Evolutionary conservation across 768 basidiomycete genomes (phyloP), one percentile per base, ranked within the genome.

Genomic region (Suillus variegatus): DNA sequence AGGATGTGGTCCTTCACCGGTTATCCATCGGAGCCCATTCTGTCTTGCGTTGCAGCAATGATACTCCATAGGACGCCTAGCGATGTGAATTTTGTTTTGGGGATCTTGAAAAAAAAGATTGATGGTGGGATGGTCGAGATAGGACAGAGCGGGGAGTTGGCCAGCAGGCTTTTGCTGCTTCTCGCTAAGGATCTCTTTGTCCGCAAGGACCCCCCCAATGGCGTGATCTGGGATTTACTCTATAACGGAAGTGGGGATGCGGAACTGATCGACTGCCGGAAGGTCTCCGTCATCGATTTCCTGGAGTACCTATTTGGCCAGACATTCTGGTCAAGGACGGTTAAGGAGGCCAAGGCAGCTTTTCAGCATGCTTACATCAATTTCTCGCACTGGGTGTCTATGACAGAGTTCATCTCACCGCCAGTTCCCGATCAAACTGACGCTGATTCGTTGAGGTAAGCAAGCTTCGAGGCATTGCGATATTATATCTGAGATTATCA

Each of bases 11-110:
- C 56, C 22, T 69, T 64, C 20, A 67, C 70, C 10, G 52, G 35
- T 14, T 69, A 70, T 47, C 65, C 71, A 16, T 71, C 67, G 14
- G 69, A 72, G 36, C 67, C 69, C 12, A 32, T 69, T 18, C n/a
- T 71, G 32, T 71, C 70, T 1, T 69, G 58, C 20, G 47, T 61
- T 16, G 66, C 68, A 1, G 65, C 57, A 20, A 13, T 2, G 5
- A 2, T 49, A 6, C 25, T 55, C 14, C 41, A 61, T 22, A 4
- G 36, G 12, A 8, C 13, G 5, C 3, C 16, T 14, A 6, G 3
- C 7, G 2, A n/a, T 3, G 38, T 60, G 40, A 2, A 0, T 3
- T 5, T 3, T 1, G 28, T 20, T 12, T 46, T 66, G 43, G 0
- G 3, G 5, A 12, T 35, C 4, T 46, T 69, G 9, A 12, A 32